Base-by-base conservation (phyloP, 169 alveolate species). In the Plasmodium knowlesi region DNA sequence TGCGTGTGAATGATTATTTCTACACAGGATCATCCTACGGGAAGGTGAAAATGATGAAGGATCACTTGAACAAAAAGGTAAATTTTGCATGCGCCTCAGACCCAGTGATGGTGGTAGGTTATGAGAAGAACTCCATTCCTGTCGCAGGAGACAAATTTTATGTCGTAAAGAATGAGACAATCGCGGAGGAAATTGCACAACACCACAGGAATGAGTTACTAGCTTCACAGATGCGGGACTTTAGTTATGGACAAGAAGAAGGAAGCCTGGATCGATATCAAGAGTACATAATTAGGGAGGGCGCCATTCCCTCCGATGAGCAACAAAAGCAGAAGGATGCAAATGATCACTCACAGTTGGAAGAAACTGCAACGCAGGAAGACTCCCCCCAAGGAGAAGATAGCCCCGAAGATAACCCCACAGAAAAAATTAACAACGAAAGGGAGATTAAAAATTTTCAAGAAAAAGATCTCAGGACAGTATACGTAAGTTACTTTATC, bases 21-120 rank as follows among this genome's bases (percentile, higher is more conserved):
- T 89, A 89, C 53, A 61, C 94, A 34, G 94, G 94, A 0, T 89
- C 90, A 5, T 89, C 90, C 5, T 89, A 89, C 46, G 94, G 94
- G 2, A 89, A 78, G 53, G 72, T 89, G 3, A 89, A 79, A 32
- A 41, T 78, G 22, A 28, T 89, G 71, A 89, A 79, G 82, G 76
- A 89, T 28, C 89, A 89, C 41, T 30, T 79, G 22, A 89, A 89
- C 71, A 89, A 78, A 71, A 89, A 89, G 79, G 53, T 89, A 16
- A 89, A 89, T 53, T 57, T 6, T 79, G 94, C 94, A 61, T 61
- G 71, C n/a, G 83, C 94, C 14, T 89, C 94, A 0, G 94, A 89
- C 82, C 94, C 94, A 1, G 28, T 89, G 28, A 79, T 57, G 46
- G 57, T 89, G n/a, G 50, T 89, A 16, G 94, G 94, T 8, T 89